Base-by-base conservation (phyloP, 1,284 basidiomycete species). In the Leccinum subrobustum region DNA sequence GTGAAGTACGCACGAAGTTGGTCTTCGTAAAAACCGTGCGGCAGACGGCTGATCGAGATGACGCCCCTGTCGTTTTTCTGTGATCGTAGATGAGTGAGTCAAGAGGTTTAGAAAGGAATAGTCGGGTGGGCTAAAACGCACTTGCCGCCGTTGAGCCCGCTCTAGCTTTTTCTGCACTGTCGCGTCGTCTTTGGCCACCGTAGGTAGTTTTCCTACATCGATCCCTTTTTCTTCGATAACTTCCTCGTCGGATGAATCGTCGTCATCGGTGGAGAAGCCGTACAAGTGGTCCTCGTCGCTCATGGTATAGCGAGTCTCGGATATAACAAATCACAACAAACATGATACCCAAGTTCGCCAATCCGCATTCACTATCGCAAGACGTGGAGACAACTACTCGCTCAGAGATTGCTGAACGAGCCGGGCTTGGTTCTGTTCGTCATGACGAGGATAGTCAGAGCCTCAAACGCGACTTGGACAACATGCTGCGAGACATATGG, bases 11-110 rank as follows among this genome's bases (percentile, higher is more conserved):
- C 85, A 64, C 86, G 88, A 77, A 99, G 88, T 77, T 98, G 90
- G 59, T 92, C 91, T 77, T 99, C 97, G 76, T 95, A 96, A 79
- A 99, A 99, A 20, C 96, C 96, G 68, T 98, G 94, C 1, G 97
- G 97, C 64, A 99, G 84, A 64, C 95, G 88, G 14, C 94, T 90
- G 57, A 99, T 82, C 79, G 88, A 96, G 29, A 99, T 74, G 0
- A 96, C 93, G n/a, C 95, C 96, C 53, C 83, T 83, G 66, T 93
- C 87, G 63, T 83, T 81, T 80, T 90, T 92, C 62, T 67, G 54
- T n/a, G 27, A 8, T 31, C 39, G 14, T 37, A n/a, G 50, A 47
- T 71, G 53, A 29, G 27, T 29, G 27, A 29, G 27, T 29, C 27
- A 27, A 0, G 23, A 25, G 20, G 25, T 6, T 27, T 27, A 23